Evolutionary conservation across 768 basidiomycete species (phyloP), one percentile per base, ranked within the genome.

Genomic region (Rhodotorula kratochvilovae): DNA sequence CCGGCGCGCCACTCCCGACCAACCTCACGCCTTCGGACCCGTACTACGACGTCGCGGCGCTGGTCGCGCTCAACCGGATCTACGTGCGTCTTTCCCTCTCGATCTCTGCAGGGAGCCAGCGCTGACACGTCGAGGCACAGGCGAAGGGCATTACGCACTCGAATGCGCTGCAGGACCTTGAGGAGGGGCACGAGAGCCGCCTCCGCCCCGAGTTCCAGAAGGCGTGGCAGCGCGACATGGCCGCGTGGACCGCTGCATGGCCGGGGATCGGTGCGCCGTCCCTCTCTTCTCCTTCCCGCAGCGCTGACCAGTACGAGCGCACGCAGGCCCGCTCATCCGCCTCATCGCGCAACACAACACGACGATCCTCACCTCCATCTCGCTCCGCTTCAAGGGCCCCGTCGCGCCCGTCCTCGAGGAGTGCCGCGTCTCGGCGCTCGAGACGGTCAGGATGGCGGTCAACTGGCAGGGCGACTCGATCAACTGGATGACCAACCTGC

Each of bases 351-450:
- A 68, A 27, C 71, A 73, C 71, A 66, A 66, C 43, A 54, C 60
- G 43, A 68, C 67, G n/a, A 73, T 73, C 29, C 63, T 73, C 36
- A 62, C 65, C 23, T 68, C 71, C 21, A 68, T 70, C 63, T 62
- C 63, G 16, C 54, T 74, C 1, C 61, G 66, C 2, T 74, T 74
- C 59, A 45, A 58, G 23, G 73, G 73, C 11, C 73, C 73, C 1
- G 62, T 68, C 19, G 42, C 33, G 42, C 73, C 73, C 31, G 61
- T 74, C 6, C 68, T 74, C 10, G 66, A 74, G 23, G 62, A 70
- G 35, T 70, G 68, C 42, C 31, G 66, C 11, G 12, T 17, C 25
- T 58, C 63, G 19, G 73, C 73, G 33, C 17, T 39, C n/a, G 68
- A 68, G 54, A 68, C 67, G 29, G 60, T 58, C 1, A 51, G 48